Evolutionary conservation across 495 filamentous ascomycete genomes (phyloP), one percentile per base, ranked within the genome.

Genomic region (Podospora sp.): DNA sequence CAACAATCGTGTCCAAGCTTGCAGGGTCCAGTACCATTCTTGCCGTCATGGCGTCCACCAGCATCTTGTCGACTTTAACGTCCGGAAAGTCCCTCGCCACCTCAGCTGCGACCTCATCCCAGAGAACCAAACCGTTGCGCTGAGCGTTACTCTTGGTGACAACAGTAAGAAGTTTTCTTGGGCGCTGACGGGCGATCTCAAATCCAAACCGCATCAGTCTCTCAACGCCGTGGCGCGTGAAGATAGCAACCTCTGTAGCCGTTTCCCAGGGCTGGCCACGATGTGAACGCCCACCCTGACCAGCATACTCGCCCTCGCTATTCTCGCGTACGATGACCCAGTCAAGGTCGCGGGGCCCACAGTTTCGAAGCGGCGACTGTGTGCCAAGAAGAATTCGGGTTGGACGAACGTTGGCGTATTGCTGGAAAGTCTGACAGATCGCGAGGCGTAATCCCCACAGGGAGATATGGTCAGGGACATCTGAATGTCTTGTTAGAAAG

Each of bases 121-220:
- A 86, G n/a, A 86, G 74, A 25, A 87, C 85, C 82, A 87, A 81
- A 0, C 85, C 85, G 66, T 85, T 82, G 5, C 83, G 79, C 77
- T 86, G 84, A 0, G 85, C 85, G 72, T 87, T 87, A 60, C 82
- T 85, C 77, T 87, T 87, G 1, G 83, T 84, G 51, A 87, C 84
- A 0, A 87, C 82, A 21, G 84, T 86, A 67, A 87, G 62, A 12
- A 79, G 75, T 73, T 83, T 85, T 24, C 82, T 76, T 0, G 77
- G 82, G 9, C 84, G 76, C 60, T 76, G 75, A 63, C 72, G 76
- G 0, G 84, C 84, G 8, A 76, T 81, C 69, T 85, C 82, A 66
- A 85, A 87, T 0, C 82, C 84, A 61, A 86, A 86, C 0, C 83
- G 82, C 78, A 86, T 84, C 46, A 85, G 80, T 21, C 84, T 75